These are phyloP conservation scores for Venturia asperata DNA, from an alignment of 2,329 filamentous ascomycete genomes.

Conservation along the genomic window DNA sequence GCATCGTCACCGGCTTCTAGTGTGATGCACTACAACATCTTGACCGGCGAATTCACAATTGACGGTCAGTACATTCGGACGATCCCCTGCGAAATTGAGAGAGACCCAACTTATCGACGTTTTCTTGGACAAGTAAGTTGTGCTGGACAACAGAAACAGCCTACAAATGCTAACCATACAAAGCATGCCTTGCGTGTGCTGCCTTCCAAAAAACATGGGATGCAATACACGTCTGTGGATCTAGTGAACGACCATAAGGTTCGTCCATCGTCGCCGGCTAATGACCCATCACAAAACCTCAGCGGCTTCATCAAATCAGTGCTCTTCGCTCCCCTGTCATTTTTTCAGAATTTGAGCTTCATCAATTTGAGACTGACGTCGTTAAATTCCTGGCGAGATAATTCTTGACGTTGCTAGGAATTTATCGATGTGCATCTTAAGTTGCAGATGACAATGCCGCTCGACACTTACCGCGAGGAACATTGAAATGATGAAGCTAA, in stretches of 20 bases:
- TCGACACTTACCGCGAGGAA: too few relatives aligned
- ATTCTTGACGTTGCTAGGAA: too few relatives aligned
- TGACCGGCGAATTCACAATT: neutral
- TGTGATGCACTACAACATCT: neutral
- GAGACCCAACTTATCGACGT: neutral
- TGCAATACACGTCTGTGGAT: neutral
- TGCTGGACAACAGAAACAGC: too few relatives aligned
- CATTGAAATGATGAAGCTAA: too few relatives aligned
- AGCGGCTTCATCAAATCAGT: too few relatives aligned
- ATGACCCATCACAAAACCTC: neutral
- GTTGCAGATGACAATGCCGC: too few relatives aligned
- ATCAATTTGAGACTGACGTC: neutral
- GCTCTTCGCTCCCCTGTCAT: neutral
- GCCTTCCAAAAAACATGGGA: neutral
- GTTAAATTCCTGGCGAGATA: neutral
- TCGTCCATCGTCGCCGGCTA: neutral
- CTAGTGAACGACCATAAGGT: neutral
- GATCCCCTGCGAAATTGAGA: neutral
- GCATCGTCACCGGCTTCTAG: neutral
- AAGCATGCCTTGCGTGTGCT: neutral
- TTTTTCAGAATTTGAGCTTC: neutral
- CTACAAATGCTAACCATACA: neutral
- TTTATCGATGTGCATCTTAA: too few relatives aligned
- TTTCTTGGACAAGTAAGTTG: neutral
- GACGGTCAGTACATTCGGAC: neutral